These are phyloP conservation scores for Echites panduratus DNA, from an alignment of 257 asterid species.

Conservation along the genomic window DNA sequence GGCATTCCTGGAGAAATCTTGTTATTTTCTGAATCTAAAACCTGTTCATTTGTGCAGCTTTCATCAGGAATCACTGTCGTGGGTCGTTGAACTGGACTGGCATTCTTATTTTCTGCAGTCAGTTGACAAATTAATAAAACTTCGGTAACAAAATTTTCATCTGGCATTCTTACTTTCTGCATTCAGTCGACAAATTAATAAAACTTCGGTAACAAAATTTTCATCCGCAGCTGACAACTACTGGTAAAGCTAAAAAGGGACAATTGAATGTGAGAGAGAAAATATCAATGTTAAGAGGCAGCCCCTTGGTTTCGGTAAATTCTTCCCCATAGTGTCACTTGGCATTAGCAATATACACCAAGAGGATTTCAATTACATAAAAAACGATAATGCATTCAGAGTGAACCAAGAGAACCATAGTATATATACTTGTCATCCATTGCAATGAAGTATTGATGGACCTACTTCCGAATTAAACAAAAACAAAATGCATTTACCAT, in stretches of 20 bases:
- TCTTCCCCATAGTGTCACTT: neutral
- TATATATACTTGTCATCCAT: neutral
- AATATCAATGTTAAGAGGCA: neutral
- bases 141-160: no score
- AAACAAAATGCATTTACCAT: slow-evolving; percentile 32
- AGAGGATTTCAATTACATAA: neutral
- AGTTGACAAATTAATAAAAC: neutral
- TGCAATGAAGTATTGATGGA: neutral
- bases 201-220: neutral
- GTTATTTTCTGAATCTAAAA: neutral
- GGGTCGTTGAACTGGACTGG: slow-evolving; percentile 5
- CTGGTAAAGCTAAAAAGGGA: neutral
- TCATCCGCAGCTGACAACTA: neutral
- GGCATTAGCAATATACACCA: neutral
- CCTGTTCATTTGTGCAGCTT: slow-evolving; percentile 11
- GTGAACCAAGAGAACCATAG: neutral
- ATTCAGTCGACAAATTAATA: neutral
- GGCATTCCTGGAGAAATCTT: neutral
- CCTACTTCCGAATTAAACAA: neutral
- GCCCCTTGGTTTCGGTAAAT: no score
- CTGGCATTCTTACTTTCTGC: neutral
- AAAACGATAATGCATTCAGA: neutral
- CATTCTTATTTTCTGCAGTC: neutral
- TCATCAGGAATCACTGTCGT: neutral
- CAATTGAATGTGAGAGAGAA: neutral